Evolutionary conservation across 208 protist genomes (phyloP), one percentile per base, ranked within the genome.

Genomic region (Crithidia brevicula): DNA sequence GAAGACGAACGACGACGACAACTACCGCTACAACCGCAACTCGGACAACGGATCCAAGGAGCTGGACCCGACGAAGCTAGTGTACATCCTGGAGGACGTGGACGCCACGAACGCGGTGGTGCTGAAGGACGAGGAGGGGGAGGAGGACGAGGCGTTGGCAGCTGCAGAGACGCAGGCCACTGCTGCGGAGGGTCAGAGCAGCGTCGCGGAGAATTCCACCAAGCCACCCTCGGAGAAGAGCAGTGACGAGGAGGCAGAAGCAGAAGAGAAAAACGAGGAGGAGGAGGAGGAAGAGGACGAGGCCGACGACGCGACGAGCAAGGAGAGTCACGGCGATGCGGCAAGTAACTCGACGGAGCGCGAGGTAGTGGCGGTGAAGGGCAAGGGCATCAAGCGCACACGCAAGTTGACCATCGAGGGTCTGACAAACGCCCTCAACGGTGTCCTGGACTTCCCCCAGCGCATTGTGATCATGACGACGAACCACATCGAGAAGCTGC

Each of bases 401-500:
- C 30, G 51, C 38, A 20, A 47, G 20, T 31, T 74, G 42, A 74
- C 68, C 20, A 88, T 98, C 43, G 85, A 87, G 22, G 97, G 96
- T 0, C 53, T 99, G 4, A 81, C 98, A 4, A 97, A 98, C 58
- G 89, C 94, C 4, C 83, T 99, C 31, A 95, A 95, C 40, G 97
- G 98, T 31, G 81, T 99, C 27, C 79, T 94, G 3, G 83, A 93
- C 57, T 65, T 83, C 15, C 96, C 98, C 6, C 88, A 90, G 42
- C 83, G 92, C 22, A 91, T 98, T 23, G 72, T 98, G 28, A 78
- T 98, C 25, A 95, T 98, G 88, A 98, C 96, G 5, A 98, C 93
- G n/a, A 98, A 98, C 74, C 93, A 97, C 74, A 77, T 95, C 28
- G 94, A 98, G 31, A 77, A 86, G 50, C 81, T 98, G 8, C 79